A percentile compares a stretch with the other conserved stretches of the same genome.
Conservation (phyloP, 495 filamentous ascomycete genomes). For the Penicillium simplicissimum region DNA sequence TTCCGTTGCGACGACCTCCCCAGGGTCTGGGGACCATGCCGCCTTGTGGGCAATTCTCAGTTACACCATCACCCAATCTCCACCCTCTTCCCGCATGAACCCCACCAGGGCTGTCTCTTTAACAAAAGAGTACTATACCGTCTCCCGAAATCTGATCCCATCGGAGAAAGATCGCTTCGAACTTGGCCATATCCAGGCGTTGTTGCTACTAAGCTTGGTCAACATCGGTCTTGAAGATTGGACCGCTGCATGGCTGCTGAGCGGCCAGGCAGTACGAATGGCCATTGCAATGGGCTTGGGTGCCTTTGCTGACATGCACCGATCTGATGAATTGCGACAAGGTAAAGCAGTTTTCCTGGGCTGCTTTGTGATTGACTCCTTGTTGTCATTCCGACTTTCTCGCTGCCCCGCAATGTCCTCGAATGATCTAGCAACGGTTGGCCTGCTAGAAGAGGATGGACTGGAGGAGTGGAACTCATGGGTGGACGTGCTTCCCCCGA, state of each 20-base stretch:
- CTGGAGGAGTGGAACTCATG: conserved; percentile 75
- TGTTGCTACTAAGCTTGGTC: conserved; percentile 60
- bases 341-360: conserved; percentile 57
- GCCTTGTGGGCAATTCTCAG: conserved; percentile 65
- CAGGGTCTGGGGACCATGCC: conserved; percentile 59
- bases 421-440: conserved; percentile 46
- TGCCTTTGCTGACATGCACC: conserved; percentile 28
- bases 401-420: conserved; percentile 54
- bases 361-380: conserved; percentile 66
- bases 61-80: conserved; percentile 51
- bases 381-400: conserved; percentile 58
- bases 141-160: conserved; percentile 61
- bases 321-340: conserved; percentile 44
- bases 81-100: conserved; percentile 26
- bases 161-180: conserved; percentile 57
- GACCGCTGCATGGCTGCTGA: conserved; percentile 59
- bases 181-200: conserved; percentile 62
- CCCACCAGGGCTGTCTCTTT: conserved; percentile 23
- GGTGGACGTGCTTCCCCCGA: conserved; percentile 54
- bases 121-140: conserved; percentile 52
- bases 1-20: conserved; percentile 38
- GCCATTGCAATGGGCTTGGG: conserved; percentile 51
- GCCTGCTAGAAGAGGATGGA: conserved; percentile 60
- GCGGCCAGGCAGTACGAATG: conserved; percentile 62
- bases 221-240: conserved; percentile 58